Percentiles rank a stretch among this genome's conserved stretches.
phyloP scores from a whole-genome alignment of 2,329 filamentous ascomycete species.

The Atkinsonella texensis region DNA sequence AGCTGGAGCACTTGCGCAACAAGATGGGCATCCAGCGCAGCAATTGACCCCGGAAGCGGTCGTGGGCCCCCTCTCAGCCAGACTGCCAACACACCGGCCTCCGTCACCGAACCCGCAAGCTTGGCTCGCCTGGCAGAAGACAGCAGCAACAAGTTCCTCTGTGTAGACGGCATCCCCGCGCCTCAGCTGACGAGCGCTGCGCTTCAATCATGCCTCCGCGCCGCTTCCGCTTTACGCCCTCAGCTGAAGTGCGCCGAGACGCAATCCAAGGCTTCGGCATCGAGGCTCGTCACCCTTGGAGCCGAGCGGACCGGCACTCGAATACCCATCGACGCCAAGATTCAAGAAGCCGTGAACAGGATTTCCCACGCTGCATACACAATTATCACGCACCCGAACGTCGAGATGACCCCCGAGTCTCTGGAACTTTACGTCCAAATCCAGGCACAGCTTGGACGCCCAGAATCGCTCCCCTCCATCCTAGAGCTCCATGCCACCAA shows the following conservation, averaged over 20 bases:
- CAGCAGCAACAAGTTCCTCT: conserved; percentile 30
- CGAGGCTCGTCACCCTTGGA: conserved; percentile 38
- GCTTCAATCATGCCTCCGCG: conserved; percentile 32
- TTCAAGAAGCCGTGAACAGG: conserved; percentile 34
- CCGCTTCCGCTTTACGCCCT: conserved; percentile 31
- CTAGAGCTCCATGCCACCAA: conserved; percentile 79
- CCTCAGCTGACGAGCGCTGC: conserved; percentile 30
- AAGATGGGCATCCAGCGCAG: conserved; percentile 18
- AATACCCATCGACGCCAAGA: conserved; percentile 19
- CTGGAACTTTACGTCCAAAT: conserved; percentile 65
- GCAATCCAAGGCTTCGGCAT: conserved; percentile 34
- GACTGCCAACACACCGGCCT: conserved; percentile 2
- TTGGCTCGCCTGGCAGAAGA: conserved; percentile 30
- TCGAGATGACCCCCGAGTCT: conserved; percentile 66
- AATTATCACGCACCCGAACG: conserved; percentile 59
- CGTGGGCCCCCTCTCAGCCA: neutral
- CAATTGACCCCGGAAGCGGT: conserved; percentile 7
- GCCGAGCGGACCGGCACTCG: conserved; percentile 21
- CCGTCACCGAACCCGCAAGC: conserved; percentile 26
- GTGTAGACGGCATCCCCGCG: conserved; percentile 31
- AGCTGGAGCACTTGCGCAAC: conserved; percentile 3
- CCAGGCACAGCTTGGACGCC: conserved; percentile 59
- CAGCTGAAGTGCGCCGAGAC: conserved; percentile 26
- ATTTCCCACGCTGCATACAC: conserved; percentile 52
- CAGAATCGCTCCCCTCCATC: conserved; percentile 66